Evolutionary conservation across 1,139 yeast genomes (phyloP), one percentile per base, ranked within the genome.

Genomic region (Yamadazyma mexicana): DNA sequence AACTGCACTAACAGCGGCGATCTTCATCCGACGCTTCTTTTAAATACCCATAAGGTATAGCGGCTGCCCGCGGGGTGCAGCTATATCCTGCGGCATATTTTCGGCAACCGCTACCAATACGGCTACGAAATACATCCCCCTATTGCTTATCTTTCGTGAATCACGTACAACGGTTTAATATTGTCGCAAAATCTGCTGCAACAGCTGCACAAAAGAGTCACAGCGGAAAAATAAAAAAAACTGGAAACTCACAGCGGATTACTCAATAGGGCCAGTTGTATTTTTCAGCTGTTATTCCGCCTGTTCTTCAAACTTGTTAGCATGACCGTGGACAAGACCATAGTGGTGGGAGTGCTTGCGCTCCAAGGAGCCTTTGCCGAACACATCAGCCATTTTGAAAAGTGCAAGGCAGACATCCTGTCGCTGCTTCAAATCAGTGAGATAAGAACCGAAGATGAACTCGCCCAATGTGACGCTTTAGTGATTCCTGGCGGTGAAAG

Each of bases 401-500:
- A 51, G 55, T 25, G 76, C 81, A 2, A 58, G 11, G 31, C 12
- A 1, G 39, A 47, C 11, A 23, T 43, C 14, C 24, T 37, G 10
- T 9, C 68, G 6, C 45, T 50, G 11, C 63, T 80, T 15, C 30
- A 35, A 5, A 40, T 49, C 15, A 58, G 69, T 2, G 77, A 79
- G 43, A 86, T 87, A 9, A 67, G 78, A 47, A 80, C 81, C 0
- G 56, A 63, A 3, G 66, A 61, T 16, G 77, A 83, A 44, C 66
- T 87, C 14, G 56, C 45, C 0, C 40, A 43, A 23, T 79, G 89
- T 48, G 71, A 77, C 47, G 87, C 84, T 0, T 61, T 87, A 31
- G 79, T 87, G 17, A 74, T 87, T 14, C 95, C 94, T 1, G 89
- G 88, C 3, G 95, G 95, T 12, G 95, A 87, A 59, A 81, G 88